phyloP scores from a whole-genome alignment of 176 grass and related monocot species.

The Musa beccarii region DNA sequence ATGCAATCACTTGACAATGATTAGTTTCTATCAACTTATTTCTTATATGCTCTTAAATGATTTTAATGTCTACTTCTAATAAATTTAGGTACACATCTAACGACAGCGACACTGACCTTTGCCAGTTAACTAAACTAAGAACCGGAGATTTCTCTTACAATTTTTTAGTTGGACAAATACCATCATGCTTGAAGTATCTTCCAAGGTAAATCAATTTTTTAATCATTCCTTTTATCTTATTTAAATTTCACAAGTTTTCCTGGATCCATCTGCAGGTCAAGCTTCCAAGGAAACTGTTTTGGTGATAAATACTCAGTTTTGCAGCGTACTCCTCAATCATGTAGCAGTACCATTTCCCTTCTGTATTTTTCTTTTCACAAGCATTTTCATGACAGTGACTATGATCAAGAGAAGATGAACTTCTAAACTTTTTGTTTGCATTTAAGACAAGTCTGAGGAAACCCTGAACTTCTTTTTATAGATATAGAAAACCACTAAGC shows the following conservation, averaged over 20 bases:
- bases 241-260: conserved; percentile 23
- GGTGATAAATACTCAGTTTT: conserved; percentile 64
- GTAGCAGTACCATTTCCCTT: conserved; percentile 29
- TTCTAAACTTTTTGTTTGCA: not conserved
- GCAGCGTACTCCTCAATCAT: conserved; percentile 54
- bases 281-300: conserved; percentile 98
- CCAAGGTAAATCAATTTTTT: conserved; percentile 55
- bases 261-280: conserved; percentile 44
- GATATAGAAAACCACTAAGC: too few relatives aligned
- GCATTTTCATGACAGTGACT: not conserved
- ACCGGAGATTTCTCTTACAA: conserved; percentile 94
- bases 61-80: conserved; percentile 4
- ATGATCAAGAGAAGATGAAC: not conserved
- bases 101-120: conserved; percentile 41
- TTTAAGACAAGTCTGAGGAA: too few relatives aligned
- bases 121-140: conserved; percentile 48
- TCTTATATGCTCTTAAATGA: not conserved
- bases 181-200: conserved; percentile 86
- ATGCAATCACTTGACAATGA: too few relatives aligned
- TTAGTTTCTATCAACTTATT: too few relatives aligned
- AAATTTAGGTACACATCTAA: conserved; percentile 33
- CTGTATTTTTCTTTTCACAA: not conserved
- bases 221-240: conserved; percentile 10
- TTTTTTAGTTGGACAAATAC: conserved; percentile 87
- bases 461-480: too few relatives aligned